A percentile compares a stretch with the other conserved stretches of the same genome.
phyloP scores from a whole-genome alignment of 805 yeast species.

The Saturnispora galanensis region DNA sequence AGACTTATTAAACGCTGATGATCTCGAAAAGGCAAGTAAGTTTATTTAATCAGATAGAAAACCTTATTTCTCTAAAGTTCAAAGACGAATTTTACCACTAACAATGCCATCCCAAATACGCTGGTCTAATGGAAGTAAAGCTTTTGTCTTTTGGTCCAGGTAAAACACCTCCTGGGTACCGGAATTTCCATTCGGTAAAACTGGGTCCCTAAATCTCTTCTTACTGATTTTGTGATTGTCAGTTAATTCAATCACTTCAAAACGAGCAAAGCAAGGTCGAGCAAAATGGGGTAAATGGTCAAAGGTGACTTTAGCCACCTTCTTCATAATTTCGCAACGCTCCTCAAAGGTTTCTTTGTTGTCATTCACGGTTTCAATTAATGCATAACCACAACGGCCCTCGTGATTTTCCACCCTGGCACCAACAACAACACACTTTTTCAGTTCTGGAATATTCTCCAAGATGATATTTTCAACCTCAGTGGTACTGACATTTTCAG shows the following conservation, averaged over 20 bases:
- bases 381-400: constrained; percentile 91
- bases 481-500: constrained; percentile 88
- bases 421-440: constrained; percentile 81
- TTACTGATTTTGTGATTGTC: constrained; percentile 80
- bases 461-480: constrained; percentile 79
- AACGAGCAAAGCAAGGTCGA: constrained; percentile 70
- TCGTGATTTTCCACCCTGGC: constrained; percentile 77
- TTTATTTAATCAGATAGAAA: background rate
- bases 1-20: constrained; percentile 58
- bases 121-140: constrained; percentile 48
- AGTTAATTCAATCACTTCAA: constrained; percentile 54
- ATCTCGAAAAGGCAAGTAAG: constrained; percentile 27
- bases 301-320: constrained; percentile 28
- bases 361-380: constrained; percentile 38
- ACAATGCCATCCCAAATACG: constrained; percentile 40
- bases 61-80: background rate
- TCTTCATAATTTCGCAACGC: constrained; percentile 27
- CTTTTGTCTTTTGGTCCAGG: constrained; percentile 37
- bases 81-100: constrained; percentile 15
- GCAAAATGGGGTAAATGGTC: constrained; percentile 71
- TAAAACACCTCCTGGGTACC: constrained; percentile 61
- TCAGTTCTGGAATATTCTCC: constrained; percentile 30
- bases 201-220: constrained; percentile 56
- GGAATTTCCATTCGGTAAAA: constrained; percentile 54
- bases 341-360: constrained; percentile 21